Conservation (phyloP, 441 rosid genomes). For the Viola pubescens region DNA sequence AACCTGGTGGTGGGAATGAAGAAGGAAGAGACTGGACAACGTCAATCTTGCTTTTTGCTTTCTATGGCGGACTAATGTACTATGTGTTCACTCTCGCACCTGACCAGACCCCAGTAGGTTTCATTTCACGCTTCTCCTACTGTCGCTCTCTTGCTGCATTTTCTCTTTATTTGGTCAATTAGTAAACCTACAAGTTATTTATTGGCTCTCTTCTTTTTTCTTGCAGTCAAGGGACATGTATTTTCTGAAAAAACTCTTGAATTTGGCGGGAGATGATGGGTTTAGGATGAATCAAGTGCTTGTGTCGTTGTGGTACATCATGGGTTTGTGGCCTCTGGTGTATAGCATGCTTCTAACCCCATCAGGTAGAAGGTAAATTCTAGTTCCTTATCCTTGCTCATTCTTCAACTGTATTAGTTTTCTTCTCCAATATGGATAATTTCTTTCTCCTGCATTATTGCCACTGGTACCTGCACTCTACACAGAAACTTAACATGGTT, state of each 20-base stretch:
- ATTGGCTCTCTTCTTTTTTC: neutral
- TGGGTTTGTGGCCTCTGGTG: slow-evolving; percentile 88
- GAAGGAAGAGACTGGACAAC: slow-evolving; percentile 66
- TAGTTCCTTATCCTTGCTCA: slow-evolving; percentile 7
- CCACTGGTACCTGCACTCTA: too few species aligned
- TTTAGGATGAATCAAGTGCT: slow-evolving; percentile 78
- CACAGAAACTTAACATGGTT: too few species aligned
- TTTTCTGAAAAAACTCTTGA: slow-evolving; percentile 67
- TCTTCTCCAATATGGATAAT: too few species aligned
- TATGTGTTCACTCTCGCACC: slow-evolving; percentile 68
- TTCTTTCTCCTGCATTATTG: too few species aligned
- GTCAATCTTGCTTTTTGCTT: slow-evolving; percentile 54
- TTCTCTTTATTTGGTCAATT: neutral
- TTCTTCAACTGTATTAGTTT: too few species aligned
- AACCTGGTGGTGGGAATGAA: slow-evolving; percentile 17
- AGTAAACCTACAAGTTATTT: neutral
- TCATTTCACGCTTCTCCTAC: too few species aligned
- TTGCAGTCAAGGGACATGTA: slow-evolving; percentile 75
- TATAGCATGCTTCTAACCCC: slow-evolving; percentile 83
- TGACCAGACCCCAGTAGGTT: slow-evolving; percentile 65
- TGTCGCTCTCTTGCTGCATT: neutral
- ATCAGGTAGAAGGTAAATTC: slow-evolving; percentile 62
- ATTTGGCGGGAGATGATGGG: slow-evolving; percentile 77
- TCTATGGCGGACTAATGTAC: slow-evolving; percentile 74
- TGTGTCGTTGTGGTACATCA: slow-evolving; percentile 74